Evolutionary conservation across 139 green algal species (phyloP), one percentile per base, ranked within the genome.

Genomic region (Coccomyxa sp.): DNA sequence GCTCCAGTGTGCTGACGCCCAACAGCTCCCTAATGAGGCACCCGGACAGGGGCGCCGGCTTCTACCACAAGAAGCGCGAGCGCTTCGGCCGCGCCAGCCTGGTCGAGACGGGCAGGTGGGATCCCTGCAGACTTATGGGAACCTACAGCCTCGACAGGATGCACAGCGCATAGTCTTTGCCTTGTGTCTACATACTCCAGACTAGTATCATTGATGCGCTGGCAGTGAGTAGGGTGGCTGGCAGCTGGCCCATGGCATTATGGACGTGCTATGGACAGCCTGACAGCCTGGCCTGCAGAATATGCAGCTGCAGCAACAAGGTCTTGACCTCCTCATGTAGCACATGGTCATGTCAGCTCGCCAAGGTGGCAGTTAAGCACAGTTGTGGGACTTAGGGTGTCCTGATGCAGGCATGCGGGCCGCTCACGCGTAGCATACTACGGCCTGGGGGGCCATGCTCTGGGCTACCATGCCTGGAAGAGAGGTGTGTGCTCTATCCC

Each of bases 41-140:
- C 64, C 64, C 64, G 35, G 64, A 71, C 64, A 34, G 64, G 14
- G 64, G 64, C 24, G n/a, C 64, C 8, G 87, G 87, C 0, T 88
- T 83, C 22, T 89, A 88, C 70, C 36, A 79, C 4, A 34, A 74
- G 2, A 78, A 86, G 40, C 58, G 87, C 1, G 40, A 69, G 6
- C 79, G 68, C 6, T 82, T 80, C 7, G 80, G 82, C 39, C 71
- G 82, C 14, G 55, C 87, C 1, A 79, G 74, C 76, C 74, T 91
- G 16, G 80, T 91, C 40, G 73, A 82, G 8, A 89, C 75, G 2
- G 84, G 84, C 74, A 88, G 79, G 84, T 88, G 73, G 2, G 75
- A 22, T 27, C 8, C 14, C 38, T 29, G 8, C 24, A 16, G 34
- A n/a, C 4, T 0, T 33, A 29, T 41, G 37, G 8, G 6, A 27